Evolutionary conservation across 305 asterid genomes (phyloP), one percentile per base, ranked within the genome.

Genomic region (Coffea humblotiana): DNA sequence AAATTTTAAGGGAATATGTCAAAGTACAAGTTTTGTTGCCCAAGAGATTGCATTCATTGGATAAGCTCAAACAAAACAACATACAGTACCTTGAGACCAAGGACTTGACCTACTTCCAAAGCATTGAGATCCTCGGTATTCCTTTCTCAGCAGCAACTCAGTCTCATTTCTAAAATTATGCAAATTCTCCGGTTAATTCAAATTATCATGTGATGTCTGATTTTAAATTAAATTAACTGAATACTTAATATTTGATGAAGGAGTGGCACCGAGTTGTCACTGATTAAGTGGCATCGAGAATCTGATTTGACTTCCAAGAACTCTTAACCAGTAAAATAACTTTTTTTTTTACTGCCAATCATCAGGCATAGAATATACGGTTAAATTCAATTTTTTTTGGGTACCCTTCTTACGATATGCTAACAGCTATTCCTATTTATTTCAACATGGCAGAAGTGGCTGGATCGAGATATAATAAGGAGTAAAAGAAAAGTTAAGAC

Each of bases 401-500:
- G 29, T 43, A 43, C 54, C 54, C 18, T 6, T 21, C 35, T 40
- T 21, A 29, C 45, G 3, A 18, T 43, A 21, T 70, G 54, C 23
- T 29, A 23, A 56, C 69, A 54, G 35, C 37, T 16, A 27, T 6
- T 4, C 10, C 69, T 75, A 15, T 43, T 61, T 45, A 61, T 37
- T 75, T 75, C 68, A 60, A 49, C 78, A 58, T 56, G 69, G 6
- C 49, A 75, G 32, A 47, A 40, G n/a, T 12, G 29, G 19, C 48
- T 25, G 27, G 32, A 64, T 15, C 12, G 10, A 58, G 25, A 77
- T 43, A 48, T 43, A 10, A 70, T 1, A 0, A 47, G n/a, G 54
- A 61, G 61, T 72, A 48, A 72, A 72, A 48, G n/a, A 72, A 72
- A 48, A 48, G 61, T 43, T 27, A 52, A 48, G n/a, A 72, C 76